Evolutionary conservation across 768 basidiomycete species (phyloP), one percentile per base, ranked within the genome.

Genomic region (Pholiota conissans): DNA sequence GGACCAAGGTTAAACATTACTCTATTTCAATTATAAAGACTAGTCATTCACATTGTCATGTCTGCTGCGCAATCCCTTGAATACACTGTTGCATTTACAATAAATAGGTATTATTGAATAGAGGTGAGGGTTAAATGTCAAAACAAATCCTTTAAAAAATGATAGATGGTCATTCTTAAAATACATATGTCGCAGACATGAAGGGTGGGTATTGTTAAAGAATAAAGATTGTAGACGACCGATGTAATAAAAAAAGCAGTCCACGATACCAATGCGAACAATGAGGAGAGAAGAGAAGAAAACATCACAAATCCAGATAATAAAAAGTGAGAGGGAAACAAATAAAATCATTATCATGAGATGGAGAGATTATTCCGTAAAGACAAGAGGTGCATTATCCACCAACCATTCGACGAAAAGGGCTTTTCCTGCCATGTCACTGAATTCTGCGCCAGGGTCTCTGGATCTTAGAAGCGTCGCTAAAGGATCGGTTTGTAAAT

Each of bases 401-500:
- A 98, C 86, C 62, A 98, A 84, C 90, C 95, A 97, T 71, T 97
- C 94, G 50, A 99, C 80, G 65, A 90, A 85, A 57, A 95, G 81
- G 5, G 96, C 93, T 73, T 96, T 98, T 52, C 93, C 93, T 7
- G 93, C 95, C 92, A 98, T 98, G 71, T 99, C 96, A 66, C 87
- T 90, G 75, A 98, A 98, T 75, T 98, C 97, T 16, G 91, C 85
- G 26, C 82, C 80, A 3, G 90, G 86, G 69, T 95, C 90, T 30
- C 84, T 82, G 7, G 96, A 95, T 65, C 91, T 85, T 88, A 98
- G 92, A 18, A 99, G 79, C 0, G 96, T 98, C 10, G 96, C 95
- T 98, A 63, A 2, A 68, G 52, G 54, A 64, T 35, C 60, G 60
- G n/a, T n/a, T 30, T 47, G 24, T 22, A 46, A 24, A 20, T 45